phyloP scores from a whole-genome alignment of 2,329 filamentous ascomycete genomes.

The Lizonia empirigonia region DNA sequence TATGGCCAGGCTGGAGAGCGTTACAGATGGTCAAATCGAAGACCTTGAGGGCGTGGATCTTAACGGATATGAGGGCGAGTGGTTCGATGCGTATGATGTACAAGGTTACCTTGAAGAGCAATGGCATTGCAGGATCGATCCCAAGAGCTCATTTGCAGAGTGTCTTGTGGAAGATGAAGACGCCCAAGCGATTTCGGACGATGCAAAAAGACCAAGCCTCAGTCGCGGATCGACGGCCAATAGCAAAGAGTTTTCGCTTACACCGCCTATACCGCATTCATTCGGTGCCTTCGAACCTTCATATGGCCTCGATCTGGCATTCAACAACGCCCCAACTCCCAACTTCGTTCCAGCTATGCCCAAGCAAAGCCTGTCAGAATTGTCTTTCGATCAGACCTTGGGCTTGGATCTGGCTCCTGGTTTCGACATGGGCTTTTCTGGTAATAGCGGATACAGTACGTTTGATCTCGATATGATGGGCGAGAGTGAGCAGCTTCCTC shows the following conservation, averaged over 20 bases:
- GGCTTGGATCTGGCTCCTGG: constrained; percentile 43
- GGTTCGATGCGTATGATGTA: constrained; percentile 77
- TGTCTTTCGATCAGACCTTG: constrained; percentile 39
- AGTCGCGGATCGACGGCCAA: constrained; percentile 3
- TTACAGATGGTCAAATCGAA: constrained; percentile 28
- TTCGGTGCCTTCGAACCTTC: constrained; percentile 14
- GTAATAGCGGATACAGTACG: constrained; percentile 18
- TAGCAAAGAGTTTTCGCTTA: constrained; percentile 4
- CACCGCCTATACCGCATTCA: neutral
- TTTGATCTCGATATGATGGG: constrained; percentile 25
- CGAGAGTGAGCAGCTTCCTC: constrained; percentile 19
- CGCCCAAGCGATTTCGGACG: constrained; percentile 15
- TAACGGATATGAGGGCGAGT: constrained; percentile 72
- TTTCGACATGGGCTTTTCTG: constrained; percentile 28
- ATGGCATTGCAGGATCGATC: constrained; percentile 67
- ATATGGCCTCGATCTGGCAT: constrained; percentile 35
- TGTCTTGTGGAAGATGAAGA: constrained; percentile 45
- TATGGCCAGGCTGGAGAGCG: constrained; percentile 23
- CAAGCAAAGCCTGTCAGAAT: constrained; percentile 27
- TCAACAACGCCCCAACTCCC: constrained; percentile 5
- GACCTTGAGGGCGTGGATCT: constrained; percentile 53
- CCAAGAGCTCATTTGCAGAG: constrained; percentile 64
- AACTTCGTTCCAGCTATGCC: constrained; percentile 6
- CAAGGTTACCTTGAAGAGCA: constrained; percentile 70
- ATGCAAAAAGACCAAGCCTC: constrained; percentile 3